Conservation (phyloP, 2,329 filamentous ascomycete genomes). For the Niveomyces coronatus region DNA sequence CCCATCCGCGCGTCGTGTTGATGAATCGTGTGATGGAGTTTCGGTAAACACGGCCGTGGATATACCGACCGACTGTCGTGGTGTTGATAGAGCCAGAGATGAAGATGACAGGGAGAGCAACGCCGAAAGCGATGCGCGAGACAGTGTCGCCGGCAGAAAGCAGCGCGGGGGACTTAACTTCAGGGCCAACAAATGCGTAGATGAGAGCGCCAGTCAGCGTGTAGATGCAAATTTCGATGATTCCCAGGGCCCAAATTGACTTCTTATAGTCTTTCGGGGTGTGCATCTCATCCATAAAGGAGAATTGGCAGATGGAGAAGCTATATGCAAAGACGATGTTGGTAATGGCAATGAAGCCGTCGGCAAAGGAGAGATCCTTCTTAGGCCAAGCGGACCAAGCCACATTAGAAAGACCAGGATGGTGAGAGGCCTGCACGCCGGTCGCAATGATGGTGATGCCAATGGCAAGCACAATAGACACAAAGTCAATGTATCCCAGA, state of each 20-base stretch:
- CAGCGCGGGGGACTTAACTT: slow-evolving; percentile 57
- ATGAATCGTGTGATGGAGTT: slow-evolving; percentile 33
- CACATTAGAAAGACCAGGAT: slow-evolving; percentile 21
- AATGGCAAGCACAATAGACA: slow-evolving; percentile 53
- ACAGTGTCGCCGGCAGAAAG: slow-evolving; percentile 49
- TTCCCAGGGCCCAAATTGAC: slow-evolving; percentile 52
- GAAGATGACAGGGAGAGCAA: slow-evolving; percentile 63
- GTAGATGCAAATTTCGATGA: slow-evolving; percentile 54
- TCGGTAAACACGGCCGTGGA: slow-evolving; percentile 35
- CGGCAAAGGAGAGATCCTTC: slow-evolving; percentile 35
- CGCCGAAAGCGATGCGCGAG: slow-evolving; percentile 57
- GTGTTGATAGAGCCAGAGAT: slow-evolving; percentile 63
- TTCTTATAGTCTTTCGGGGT: slow-evolving; percentile 36
- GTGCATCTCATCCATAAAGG: slow-evolving; percentile 45
- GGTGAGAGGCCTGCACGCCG: slow-evolving; percentile 32
- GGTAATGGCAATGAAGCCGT: slow-evolving; percentile 49
- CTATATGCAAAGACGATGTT: slow-evolving; percentile 67
- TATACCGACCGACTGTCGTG: slow-evolving; percentile 34
- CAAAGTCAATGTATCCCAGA: slow-evolving; percentile 45
- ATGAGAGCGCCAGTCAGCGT: slow-evolving; percentile 55
- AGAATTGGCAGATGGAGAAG: slow-evolving; percentile 41
- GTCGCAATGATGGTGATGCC: slow-evolving; percentile 57
- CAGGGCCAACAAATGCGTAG: slow-evolving; percentile 56
- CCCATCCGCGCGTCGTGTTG: slow-evolving; percentile 38
- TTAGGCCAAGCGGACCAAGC: slow-evolving; percentile 37